A percentile compares a stretch with the other conserved stretches of the same genome.
These are phyloP conservation scores for Patellaria atrata DNA, from an alignment of 495 filamentous ascomycete species.

Conservation along the genomic window DNA sequence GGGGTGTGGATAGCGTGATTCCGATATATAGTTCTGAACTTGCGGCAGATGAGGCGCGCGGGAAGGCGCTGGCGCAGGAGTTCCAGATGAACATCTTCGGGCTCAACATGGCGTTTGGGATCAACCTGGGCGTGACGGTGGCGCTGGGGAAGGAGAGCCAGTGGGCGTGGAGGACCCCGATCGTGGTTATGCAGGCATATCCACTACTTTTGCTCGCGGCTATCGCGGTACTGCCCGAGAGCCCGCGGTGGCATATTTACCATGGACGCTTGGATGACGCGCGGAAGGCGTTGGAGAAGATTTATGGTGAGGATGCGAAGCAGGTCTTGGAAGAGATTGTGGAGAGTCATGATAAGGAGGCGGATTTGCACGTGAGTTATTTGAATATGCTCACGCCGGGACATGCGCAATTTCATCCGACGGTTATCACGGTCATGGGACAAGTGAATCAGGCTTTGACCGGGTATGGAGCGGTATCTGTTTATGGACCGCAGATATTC, in stretches of 20 bases:
- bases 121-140: constrained; percentile 26
- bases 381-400: constrained; percentile 34
- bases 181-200: constrained; percentile 44
- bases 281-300: constrained; percentile 25
- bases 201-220: constrained; percentile 34
- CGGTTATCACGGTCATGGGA: constrained; percentile 41
- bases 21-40: constrained; percentile 43
- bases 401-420: constrained; percentile 36
- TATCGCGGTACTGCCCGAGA: constrained; percentile 37
- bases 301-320: constrained; percentile 35
- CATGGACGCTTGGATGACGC: constrained; percentile 33
- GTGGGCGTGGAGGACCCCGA: constrained; percentile 45
- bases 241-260: constrained; percentile 38
- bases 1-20: constrained; percentile 42
- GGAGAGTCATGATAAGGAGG: constrained; percentile 32
- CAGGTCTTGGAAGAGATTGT: constrained; percentile 33
- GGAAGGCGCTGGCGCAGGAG: constrained; percentile 39
- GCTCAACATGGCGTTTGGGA: constrained; percentile 38
- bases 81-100: constrained; percentile 47
- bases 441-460: constrained; percentile 44
- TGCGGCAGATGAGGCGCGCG: constrained; percentile 33
- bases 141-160: constrained; percentile 25
- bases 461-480: constrained; percentile 40
- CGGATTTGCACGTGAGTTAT: constrained; percentile 30
- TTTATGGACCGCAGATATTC: constrained; percentile 46